A percentile compares a stretch with the other conserved stretches of the same genome.
phyloP scores from a whole-genome alignment of 1,284 basidiomycete species.

The Exobasidium rhododendri region DNA sequence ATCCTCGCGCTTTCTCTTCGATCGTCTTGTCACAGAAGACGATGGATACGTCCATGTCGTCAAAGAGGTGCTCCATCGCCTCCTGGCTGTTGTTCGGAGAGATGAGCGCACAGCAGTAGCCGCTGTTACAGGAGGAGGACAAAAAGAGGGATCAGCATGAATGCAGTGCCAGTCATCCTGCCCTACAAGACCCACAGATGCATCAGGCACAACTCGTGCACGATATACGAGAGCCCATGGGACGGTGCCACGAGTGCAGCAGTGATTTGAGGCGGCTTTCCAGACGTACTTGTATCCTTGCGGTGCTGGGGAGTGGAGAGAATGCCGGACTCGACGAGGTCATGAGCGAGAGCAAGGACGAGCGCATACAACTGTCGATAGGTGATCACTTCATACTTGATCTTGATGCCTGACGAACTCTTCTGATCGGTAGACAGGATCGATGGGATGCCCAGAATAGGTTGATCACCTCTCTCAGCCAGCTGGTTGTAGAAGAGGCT shows the following conservation, averaged over 20 bases:
- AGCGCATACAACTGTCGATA: slow-evolving; percentile 5
- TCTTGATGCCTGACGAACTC: not conserved
- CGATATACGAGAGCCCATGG: slow-evolving; percentile 2
- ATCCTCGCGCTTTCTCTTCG: not conserved
- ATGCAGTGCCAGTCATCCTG: not conserved
- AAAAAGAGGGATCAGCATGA: not conserved
- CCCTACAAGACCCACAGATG: slow-evolving; percentile 1
- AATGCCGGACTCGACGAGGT: not conserved
- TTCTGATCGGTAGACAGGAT: not conserved
- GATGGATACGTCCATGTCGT: slow-evolving; percentile 12
- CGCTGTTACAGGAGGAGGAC: not conserved
- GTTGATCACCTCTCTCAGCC: not conserved
- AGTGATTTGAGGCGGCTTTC: not conserved
- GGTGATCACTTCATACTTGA: not conserved
- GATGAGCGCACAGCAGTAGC: slow-evolving; percentile 19
- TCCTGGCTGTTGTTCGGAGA: slow-evolving; percentile 34
- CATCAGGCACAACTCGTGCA: slow-evolving; percentile 1
- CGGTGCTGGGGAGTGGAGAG: slow-evolving; percentile 1
- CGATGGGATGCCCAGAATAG: not conserved
- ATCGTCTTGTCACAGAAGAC: slow-evolving; percentile 8
- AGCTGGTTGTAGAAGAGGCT: not conserved
- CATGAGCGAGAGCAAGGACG: not conserved
- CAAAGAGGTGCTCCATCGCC: slow-evolving; percentile 27
- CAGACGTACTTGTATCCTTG: not conserved
- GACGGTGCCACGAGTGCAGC: slow-evolving; percentile 3